Base-by-base conservation (phyloP, 2,329 filamentous ascomycete genomes). In the Verruconis gallopava region DNA sequence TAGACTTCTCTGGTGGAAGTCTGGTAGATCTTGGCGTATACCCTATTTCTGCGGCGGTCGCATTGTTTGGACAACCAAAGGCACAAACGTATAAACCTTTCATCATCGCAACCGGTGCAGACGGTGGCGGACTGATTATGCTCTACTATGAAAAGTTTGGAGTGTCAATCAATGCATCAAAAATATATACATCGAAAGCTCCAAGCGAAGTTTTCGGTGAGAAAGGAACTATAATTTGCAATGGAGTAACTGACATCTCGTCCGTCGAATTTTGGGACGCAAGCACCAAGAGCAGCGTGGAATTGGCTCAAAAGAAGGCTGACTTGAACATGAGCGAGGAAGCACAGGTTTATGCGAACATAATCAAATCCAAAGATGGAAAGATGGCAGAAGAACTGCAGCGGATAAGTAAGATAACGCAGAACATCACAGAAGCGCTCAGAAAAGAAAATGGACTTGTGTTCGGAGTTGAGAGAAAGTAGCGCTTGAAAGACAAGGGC, bases 1-100 rank as follows among this genome's bases (percentile, higher is more conserved):
- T 68, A 6, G 60, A 64, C 21, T 65, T 65, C 54, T 61, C 59
- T 37, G 67, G 66, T 37, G 67, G 67, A 38, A 59, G 60, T 6
- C 53, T 70, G 0, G 63, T 64, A n/a, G 67, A 70, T 46, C 53
- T 70, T 11, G 67, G 66, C 34, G 64, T 68, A 3, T 70, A 70
- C 49, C 63, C 63, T 17, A 57, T 70, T 36, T 56, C 63, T 2
- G 65, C 66, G 4, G 66, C 66, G 4, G 53, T 69, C 1, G 64
- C 63, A 2, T 58, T 70, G 17, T 70, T 69, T 48, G 66, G 66
- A 35, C 53, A 53, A 13, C 67, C 67, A 4, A 55, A 55, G 21
- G 48, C 55, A 5, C 54, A 60, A 14, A 53, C 53, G 11, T 70
- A 69, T 51, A 58, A 54, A 17, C 66, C 66, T 2, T 58, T 60